Conservation (phyloP, 768 basidiomycete genomes). For the Scleroderma citrinum region DNA sequence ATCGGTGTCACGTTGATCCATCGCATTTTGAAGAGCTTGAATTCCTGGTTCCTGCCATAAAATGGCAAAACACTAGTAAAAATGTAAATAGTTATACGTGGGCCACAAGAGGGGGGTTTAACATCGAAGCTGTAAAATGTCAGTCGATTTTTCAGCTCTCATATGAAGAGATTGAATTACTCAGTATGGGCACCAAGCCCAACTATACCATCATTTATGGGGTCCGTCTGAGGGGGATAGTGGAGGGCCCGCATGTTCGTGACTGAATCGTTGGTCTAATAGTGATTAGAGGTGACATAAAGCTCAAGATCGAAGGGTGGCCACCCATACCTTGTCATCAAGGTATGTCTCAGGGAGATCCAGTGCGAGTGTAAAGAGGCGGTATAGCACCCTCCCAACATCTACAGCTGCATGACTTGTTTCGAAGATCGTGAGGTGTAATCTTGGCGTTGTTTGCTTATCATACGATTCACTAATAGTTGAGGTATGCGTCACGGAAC, state of each 20-base stretch:
- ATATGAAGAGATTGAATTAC: background rate
- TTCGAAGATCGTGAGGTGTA: background rate
- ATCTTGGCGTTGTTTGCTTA: conserved; percentile 11
- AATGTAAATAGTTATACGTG: background rate
- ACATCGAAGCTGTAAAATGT: background rate
- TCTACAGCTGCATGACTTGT: conserved; percentile 45
- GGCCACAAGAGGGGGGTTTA: background rate
- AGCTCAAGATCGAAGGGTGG: no score
- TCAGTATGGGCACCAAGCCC: background rate
- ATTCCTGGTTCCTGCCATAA: conserved; percentile 74
- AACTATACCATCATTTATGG: no score
- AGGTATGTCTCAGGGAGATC: conserved; percentile 57
- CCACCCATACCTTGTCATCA: conserved; percentile 51
- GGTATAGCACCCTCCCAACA: conserved; percentile 56
- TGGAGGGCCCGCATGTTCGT: no score
- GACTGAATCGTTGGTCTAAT: no score
- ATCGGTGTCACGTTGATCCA: conserved; percentile 84
- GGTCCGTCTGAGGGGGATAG: no score
- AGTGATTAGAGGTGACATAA: no score
- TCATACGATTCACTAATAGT: conserved; percentile 54
- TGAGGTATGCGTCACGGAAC: conserved; percentile 53
- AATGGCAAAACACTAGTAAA: conserved; percentile 72
- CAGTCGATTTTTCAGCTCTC: background rate
- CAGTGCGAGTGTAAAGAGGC: conserved; percentile 65
- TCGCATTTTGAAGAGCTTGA: conserved; percentile 66